Evolutionary conservation across 352 stramenopile species (phyloP).

Genomic region (Phytopythium litorale): DNA sequence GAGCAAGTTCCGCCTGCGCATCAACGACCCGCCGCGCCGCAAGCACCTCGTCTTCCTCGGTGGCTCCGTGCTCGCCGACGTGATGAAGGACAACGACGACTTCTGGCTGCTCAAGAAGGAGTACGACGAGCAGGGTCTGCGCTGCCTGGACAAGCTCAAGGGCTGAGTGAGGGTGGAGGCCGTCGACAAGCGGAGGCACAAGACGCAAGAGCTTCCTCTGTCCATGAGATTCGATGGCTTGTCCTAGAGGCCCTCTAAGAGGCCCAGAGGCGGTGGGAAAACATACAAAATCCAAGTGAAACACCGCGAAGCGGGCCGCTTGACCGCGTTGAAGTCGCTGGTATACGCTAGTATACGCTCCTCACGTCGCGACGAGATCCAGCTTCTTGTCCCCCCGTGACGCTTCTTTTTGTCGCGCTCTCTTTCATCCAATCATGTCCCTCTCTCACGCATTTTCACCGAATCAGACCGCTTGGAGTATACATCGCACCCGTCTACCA

Average conservation of each 20-base stretch:
- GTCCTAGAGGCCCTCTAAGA: too few relatives aligned
- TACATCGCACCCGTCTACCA: neutral
- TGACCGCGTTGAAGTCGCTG: neutral
- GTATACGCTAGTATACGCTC: neutral
- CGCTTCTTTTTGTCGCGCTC: neutral
- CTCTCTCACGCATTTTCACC: neutral
- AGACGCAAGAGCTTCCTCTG: too few relatives aligned
- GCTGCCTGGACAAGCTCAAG: slow-evolving; percentile 81
- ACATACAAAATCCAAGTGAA: too few relatives aligned
- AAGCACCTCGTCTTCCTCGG: slow-evolving; percentile 96
- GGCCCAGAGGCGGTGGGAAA: neutral
- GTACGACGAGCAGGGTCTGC: slow-evolving; percentile 93
- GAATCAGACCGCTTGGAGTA: neutral
- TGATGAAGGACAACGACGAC: slow-evolving; percentile 93
- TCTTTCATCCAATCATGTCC: slow-evolving; percentile 1
- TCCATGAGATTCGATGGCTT: too few relatives aligned
- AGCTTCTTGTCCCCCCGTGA: too few relatives aligned
- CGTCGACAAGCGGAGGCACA: too few relatives aligned
- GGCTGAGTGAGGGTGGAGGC: slow-evolving; percentile 11
- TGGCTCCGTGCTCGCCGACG: slow-evolving; percentile 90
- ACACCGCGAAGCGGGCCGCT: neutral
- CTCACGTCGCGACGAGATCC: neutral
- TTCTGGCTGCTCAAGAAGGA: slow-evolving; percentile 95
- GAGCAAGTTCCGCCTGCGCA: slow-evolving; percentile 93
- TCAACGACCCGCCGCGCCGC: slow-evolving; percentile 94